Percentiles rank a stretch among this genome's conserved stretches.
These are phyloP conservation scores for Rusavskia elegans DNA, from an alignment of 495 filamentous ascomycete species.

Conservation along the genomic window DNA sequence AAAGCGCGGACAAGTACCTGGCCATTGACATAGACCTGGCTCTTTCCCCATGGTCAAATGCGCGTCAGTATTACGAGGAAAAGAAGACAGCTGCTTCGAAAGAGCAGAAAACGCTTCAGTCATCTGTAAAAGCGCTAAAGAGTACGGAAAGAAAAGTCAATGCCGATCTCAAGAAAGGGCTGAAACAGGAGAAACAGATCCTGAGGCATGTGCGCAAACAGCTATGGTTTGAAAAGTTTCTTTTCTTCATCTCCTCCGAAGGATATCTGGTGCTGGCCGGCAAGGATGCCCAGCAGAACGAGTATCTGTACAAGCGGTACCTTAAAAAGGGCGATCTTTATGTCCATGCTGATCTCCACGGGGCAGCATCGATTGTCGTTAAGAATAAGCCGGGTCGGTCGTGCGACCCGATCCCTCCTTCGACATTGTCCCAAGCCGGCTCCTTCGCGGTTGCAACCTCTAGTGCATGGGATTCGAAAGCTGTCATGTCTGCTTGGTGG, in stretches of 20 bases:
- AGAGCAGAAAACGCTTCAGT: constrained; percentile 67
- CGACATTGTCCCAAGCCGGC: constrained; percentile 81
- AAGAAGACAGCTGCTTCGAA: constrained; percentile 72
- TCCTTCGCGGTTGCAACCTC: constrained; percentile 69
- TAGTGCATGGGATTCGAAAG: constrained; percentile 88
- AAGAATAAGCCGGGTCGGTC: constrained; percentile 64
- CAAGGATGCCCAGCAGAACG: constrained; percentile 78
- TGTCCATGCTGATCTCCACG: constrained; percentile 78
- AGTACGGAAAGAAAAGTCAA: constrained; percentile 77
- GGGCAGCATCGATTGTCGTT: constrained; percentile 66
- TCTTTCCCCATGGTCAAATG: constrained; percentile 73
- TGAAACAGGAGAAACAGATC: constrained; percentile 86
- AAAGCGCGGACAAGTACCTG: constrained; percentile 32
- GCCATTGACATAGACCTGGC: constrained; percentile 72
- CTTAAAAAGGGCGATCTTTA: constrained; percentile 81
- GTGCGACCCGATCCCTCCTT: constrained; percentile 76
- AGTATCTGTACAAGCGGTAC: constrained; percentile 73
- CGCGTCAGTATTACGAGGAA: constrained; percentile 79
- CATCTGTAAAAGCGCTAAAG: constrained; percentile 72
- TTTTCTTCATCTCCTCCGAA: constrained; percentile 89
- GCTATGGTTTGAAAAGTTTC: constrained; percentile 94
- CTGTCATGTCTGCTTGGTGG: constrained; percentile 91
- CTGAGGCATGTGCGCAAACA: constrained; percentile 66
- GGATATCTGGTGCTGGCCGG: constrained; percentile 83
- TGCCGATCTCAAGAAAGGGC: constrained; percentile 63